Evolutionary conservation across 257 asterid species (phyloP).

Genomic region (Penstemon davidsonii): DNA sequence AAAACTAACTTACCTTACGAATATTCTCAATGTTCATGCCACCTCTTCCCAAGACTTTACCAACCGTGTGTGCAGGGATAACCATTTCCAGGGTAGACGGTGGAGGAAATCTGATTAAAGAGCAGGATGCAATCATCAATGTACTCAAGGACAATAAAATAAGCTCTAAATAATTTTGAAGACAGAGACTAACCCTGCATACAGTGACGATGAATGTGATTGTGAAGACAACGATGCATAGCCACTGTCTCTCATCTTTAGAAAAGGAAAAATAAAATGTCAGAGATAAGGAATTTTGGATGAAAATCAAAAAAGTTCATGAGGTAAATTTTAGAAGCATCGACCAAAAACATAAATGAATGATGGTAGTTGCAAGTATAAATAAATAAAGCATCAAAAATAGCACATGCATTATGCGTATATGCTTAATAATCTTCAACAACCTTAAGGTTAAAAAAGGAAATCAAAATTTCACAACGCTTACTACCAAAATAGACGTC

Average conservation of each 20-base stretch:
- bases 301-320: constrained; percentile 14
- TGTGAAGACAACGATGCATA: constrained; percentile 62
- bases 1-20: constrained; percentile 60
- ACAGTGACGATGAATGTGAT: constrained; percentile 64
- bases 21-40: constrained; percentile 90
- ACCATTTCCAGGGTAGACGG: constrained; percentile 77
- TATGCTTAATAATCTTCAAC: constrained; percentile 1
- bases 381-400: constrained; percentile 4
- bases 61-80: constrained; percentile 80
- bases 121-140: constrained; percentile 21
- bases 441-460: not conserved
- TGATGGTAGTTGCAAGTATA: not conserved
- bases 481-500: constrained; percentile 13
- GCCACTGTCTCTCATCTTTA: constrained; percentile 65
- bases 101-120: constrained; percentile 66
- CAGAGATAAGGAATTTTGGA: constrained; percentile 12
- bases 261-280: constrained; percentile 26
- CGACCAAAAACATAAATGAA: not conserved
- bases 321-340: not conserved
- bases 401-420: not conserved
- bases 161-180: constrained; percentile 20
- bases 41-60: constrained; percentile 86
- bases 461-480: not conserved
- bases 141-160: not conserved
- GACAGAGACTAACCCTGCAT: constrained; percentile 58